These are phyloP conservation scores for Lycium barbarum DNA, from an alignment of 257 asterid genomes.

Conservation along the genomic window DNA sequence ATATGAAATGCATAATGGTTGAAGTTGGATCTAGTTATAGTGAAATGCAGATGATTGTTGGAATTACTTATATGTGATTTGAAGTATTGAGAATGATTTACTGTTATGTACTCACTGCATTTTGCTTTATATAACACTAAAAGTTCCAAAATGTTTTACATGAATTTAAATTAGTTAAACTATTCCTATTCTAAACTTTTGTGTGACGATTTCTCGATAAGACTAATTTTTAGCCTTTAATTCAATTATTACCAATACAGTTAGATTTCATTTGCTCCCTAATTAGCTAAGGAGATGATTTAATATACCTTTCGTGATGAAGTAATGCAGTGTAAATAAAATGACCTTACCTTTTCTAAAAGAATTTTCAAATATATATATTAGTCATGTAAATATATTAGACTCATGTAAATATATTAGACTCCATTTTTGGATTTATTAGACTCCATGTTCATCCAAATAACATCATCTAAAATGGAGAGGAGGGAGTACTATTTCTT, in stretches of 20 bases:
- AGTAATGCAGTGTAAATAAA: background rate
- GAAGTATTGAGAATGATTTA: background rate
- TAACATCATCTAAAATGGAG: background rate
- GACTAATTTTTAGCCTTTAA: background rate
- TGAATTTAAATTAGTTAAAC: background rate
- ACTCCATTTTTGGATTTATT: background rate
- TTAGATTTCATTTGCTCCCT: background rate
- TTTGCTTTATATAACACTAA: background rate
- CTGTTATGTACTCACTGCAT: background rate
- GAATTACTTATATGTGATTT: conserved; percentile 3
- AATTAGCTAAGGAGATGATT: background rate
- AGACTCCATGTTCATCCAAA: background rate
- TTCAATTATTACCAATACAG: background rate
- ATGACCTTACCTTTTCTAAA: background rate
- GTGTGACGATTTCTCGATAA: background rate
- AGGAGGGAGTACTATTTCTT: background rate
- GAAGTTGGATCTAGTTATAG: background rate
- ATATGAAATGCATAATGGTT: background rate
- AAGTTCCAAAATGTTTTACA: background rate
- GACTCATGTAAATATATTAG: background rate
- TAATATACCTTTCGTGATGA: background rate
- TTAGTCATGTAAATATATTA: background rate
- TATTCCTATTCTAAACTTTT: background rate
- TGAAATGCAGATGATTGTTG: background rate
- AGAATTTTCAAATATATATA: background rate